A percentile compares a stretch with the other conserved stretches of the same genome.
phyloP scores from a whole-genome alignment of 331 rosid species.

The Quercus phellos region DNA sequence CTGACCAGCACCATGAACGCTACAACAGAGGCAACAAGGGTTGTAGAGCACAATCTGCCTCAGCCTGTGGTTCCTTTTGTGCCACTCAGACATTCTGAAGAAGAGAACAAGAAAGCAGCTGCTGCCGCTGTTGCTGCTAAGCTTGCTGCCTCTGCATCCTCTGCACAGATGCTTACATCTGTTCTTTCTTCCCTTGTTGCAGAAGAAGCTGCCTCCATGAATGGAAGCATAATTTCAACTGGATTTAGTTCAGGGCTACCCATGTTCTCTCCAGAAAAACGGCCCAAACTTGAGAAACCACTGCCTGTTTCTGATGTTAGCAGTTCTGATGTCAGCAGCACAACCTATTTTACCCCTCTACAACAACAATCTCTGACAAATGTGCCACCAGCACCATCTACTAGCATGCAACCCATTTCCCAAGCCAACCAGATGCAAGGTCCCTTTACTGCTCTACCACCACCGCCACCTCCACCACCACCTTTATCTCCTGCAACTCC shows the following conservation, averaged over 20 bases:
- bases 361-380: slow-evolving; percentile 48
- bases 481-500: slow-evolving; percentile 49
- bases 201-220: slow-evolving; percentile 89
- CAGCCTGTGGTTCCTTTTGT: slow-evolving; percentile 56
- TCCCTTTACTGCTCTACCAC: slow-evolving; percentile 49
- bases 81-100: slow-evolving; percentile 58
- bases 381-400: slow-evolving; percentile 39
- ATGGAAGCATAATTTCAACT: slow-evolving; percentile 44
- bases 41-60: slow-evolving; percentile 37
- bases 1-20: slow-evolving; percentile 19
- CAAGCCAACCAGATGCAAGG: slow-evolving; percentile 59
- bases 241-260: slow-evolving; percentile 58
- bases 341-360: slow-evolving; percentile 43
- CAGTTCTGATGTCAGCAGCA: slow-evolving; percentile 42
- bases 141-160: slow-evolving; percentile 89
- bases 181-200: slow-evolving; percentile 90
- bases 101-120: slow-evolving; percentile 79
- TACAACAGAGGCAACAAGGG: slow-evolving; percentile 37
- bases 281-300: slow-evolving; percentile 71
- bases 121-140: slow-evolving; percentile 96
- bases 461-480: slow-evolving; percentile 38
- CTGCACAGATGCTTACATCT: slow-evolving; percentile 94
- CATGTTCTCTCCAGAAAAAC: slow-evolving; percentile 68
- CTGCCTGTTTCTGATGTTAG: slow-evolving; percentile 44
- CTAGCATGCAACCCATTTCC: slow-evolving; percentile 43